Conservation (phyloP, 2,329 filamentous ascomycete genomes). For the Magnaporthiopsis incrustans region DNA sequence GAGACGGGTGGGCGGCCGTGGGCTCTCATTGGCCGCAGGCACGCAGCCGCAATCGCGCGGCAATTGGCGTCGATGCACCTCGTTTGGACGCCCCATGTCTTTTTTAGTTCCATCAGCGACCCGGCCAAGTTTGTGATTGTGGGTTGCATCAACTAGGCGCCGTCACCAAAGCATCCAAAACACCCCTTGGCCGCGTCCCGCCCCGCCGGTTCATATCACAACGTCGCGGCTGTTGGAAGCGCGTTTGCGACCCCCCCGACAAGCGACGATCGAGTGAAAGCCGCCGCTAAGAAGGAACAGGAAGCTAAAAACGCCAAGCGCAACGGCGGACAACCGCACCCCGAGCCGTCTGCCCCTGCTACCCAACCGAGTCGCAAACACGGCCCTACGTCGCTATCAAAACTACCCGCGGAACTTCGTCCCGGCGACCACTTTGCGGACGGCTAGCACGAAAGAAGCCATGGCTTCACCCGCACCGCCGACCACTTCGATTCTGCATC, state of each 20-base stretch:
- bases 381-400: too few relatives aligned
- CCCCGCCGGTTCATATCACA: background rate
- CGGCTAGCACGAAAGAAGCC: background rate
- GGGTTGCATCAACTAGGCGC: background rate
- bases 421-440: too few relatives aligned
- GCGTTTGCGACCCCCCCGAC: background rate
- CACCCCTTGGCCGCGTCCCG: background rate
- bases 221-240: background rate
- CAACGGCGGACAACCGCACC: background rate
- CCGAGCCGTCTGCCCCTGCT: background rate
- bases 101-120: background rate
- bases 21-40: background rate
- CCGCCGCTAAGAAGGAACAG: background rate
- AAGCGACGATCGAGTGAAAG: background rate
- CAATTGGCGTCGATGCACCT: background rate
- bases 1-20: background rate
- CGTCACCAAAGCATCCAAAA: background rate
- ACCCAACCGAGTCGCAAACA: background rate
- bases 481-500: background rate
- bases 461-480: background rate
- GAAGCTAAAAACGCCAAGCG: background rate
- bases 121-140: background rate
- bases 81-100: background rate
- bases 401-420: too few relatives aligned
- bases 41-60: background rate